phyloP scores from a whole-genome alignment of 2,329 filamentous ascomycete genomes.

The Cladosporium sp. region DNA sequence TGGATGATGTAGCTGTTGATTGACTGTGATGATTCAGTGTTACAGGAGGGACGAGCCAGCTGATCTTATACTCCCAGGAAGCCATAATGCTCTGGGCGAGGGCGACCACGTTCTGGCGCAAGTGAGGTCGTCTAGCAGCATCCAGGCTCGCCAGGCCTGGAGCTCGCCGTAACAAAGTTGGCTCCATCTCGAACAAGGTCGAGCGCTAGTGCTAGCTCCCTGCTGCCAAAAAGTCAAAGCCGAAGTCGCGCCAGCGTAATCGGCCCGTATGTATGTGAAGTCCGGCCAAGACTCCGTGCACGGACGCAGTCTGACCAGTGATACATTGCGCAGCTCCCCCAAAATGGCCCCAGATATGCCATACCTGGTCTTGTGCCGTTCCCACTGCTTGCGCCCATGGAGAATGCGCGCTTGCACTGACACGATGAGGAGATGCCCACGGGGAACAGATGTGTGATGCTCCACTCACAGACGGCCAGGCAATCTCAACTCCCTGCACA shows the following conservation, averaged over 20 bases:
- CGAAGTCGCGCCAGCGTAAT: conserved; percentile 13
- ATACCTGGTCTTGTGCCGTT: conserved; percentile 7
- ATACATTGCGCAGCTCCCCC: neutral
- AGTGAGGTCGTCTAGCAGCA: conserved; percentile 20
- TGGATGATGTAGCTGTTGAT: conserved; percentile 6
- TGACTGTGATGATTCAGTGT: conserved; percentile 13
- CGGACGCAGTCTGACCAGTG: conserved; percentile 2
- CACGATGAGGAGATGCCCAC: conserved; percentile 20
- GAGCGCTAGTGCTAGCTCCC: conserved; percentile 11
- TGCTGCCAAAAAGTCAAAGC: neutral
- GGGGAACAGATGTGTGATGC: conserved; percentile 7
- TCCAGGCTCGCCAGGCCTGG: conserved; percentile 6
- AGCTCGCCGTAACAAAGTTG: conserved; percentile 9
- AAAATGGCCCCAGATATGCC: neutral
- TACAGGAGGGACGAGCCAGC: conserved; percentile 17
- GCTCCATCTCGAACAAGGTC: conserved; percentile 1
- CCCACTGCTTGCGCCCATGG: conserved; percentile 20
- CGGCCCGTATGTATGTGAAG: conserved; percentile 8
- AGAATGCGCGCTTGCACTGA: conserved; percentile 1
- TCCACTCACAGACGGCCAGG: conserved; percentile 5
- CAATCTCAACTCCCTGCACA: conserved; percentile 7
- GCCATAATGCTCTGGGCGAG: conserved; percentile 9
- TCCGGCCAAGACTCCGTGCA: neutral
- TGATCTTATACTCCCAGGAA: conserved; percentile 19
- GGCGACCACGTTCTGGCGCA: neutral